Evolutionary conservation across 345 rosid genomes (phyloP).

Genomic region (Eucalyptus erythrocorys): DNA sequence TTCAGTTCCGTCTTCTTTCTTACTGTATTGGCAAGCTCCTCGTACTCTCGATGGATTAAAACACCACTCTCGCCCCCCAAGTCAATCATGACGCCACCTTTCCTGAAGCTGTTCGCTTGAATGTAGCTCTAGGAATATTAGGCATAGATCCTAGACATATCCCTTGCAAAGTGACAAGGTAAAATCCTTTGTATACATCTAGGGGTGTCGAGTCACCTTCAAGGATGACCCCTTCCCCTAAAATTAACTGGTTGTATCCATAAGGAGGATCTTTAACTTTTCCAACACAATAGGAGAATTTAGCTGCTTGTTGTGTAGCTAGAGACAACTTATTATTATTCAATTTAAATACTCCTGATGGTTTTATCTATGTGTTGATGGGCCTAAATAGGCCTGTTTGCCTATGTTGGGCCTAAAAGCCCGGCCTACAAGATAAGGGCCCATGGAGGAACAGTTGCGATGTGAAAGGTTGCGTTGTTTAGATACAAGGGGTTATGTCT

Average conservation of each 20-base stretch:
- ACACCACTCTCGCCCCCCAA: background rate
- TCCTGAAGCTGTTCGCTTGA: background rate
- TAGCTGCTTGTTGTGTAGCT: background rate
- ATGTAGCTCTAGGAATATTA: background rate
- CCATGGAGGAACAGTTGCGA: too few relatives aligned
- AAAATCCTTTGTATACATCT: background rate
- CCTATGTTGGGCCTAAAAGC: too few relatives aligned
- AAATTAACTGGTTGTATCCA: background rate
- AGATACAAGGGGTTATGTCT: too few relatives aligned
- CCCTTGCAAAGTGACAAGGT: background rate
- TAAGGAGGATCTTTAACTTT: background rate
- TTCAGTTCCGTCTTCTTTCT: background rate
- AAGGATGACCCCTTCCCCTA: background rate
- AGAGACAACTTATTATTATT: background rate
- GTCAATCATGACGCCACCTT: background rate
- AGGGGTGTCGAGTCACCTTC: background rate
- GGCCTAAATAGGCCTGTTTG: too few relatives aligned
- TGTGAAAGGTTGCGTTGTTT: too few relatives aligned
- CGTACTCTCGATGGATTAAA: background rate
- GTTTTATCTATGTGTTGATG: too few relatives aligned
- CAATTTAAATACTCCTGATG: background rate
- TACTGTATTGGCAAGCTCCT: background rate
- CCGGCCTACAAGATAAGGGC: too few relatives aligned
- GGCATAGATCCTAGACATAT: background rate
- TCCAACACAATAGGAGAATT: background rate